These are phyloP conservation scores for Massariosphaeria phaeospora DNA, from an alignment of 495 filamentous ascomycete genomes.

Conservation along the genomic window DNA sequence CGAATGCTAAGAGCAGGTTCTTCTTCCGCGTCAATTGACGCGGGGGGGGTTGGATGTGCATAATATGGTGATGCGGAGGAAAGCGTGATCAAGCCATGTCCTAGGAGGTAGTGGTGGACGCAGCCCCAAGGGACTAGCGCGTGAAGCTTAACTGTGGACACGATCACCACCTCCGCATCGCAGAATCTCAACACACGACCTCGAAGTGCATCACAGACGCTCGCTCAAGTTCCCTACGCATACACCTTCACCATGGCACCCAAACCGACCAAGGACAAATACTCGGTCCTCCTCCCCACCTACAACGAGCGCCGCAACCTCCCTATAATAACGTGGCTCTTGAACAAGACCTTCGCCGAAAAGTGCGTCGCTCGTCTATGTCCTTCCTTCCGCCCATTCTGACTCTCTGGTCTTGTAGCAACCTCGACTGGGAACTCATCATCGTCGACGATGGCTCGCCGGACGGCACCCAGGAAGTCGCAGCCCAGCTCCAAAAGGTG, in stretches of 20 bases:
- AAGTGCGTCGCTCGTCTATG: slow-evolving; percentile 47
- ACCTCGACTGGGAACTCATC: slow-evolving; percentile 95
- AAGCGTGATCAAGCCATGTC: background rate
- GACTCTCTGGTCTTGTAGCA: slow-evolving; percentile 46
- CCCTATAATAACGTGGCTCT: slow-evolving; percentile 89
- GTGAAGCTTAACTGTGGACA: slow-evolving; percentile 1
- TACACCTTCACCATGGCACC: slow-evolving; percentile 19
- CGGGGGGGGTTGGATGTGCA: background rate
- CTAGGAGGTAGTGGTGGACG: background rate
- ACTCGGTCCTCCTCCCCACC: slow-evolving; percentile 93
- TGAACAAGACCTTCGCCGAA: slow-evolving; percentile 84
- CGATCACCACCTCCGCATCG: background rate
- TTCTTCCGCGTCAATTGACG: slow-evolving; percentile 22
- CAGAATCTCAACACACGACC: background rate
- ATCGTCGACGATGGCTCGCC: slow-evolving; percentile 98
- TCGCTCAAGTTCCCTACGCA: background rate
- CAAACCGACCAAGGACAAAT: slow-evolving; percentile 63
- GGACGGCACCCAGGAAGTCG: slow-evolving; percentile 87
- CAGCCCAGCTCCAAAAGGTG: slow-evolving; percentile 78
- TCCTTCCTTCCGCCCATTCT: background rate
- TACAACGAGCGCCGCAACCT: slow-evolving; percentile 98
- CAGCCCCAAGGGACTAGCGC: background rate
- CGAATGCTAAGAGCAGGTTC: slow-evolving; percentile 62
- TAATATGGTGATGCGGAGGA: background rate
- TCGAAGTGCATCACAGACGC: slow-evolving; percentile 7